Evolutionary conservation across 129 eudicot species (phyloP).

Genomic region (Centaurea solstitialis): DNA sequence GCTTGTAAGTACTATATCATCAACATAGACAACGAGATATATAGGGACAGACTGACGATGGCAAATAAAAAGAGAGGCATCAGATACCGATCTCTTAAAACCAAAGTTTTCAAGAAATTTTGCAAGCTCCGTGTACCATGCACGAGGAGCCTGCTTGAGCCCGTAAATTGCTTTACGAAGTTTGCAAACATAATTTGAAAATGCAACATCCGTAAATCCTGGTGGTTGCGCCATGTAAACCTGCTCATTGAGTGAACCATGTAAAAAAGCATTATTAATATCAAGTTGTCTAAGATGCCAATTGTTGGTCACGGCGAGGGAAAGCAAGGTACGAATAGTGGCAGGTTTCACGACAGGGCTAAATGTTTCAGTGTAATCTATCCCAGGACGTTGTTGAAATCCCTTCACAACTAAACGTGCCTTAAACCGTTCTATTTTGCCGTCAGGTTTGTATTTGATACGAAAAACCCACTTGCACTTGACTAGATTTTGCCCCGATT

Average conservation of each 20-base stretch:
- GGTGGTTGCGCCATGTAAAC: no score
- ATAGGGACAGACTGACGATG: no score
- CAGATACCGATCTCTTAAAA: not conserved
- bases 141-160: not conserved
- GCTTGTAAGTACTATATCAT: not conserved
- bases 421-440: not conserved
- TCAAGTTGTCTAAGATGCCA: not conserved
- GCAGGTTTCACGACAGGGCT: not conserved
- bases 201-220: not conserved
- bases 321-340: not conserved
- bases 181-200: not conserved
- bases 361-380: not conserved
- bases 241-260: no score
- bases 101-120: not conserved
- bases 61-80: not conserved
- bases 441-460: not conserved
- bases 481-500: not conserved
- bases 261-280: no score
- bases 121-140: not conserved
- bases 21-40: no score
- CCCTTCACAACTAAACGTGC: not conserved
- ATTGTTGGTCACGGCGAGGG: not conserved
- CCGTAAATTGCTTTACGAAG: not conserved
- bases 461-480: no score
- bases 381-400: not conserved